These are phyloP conservation scores for Lagerstroemia speciosa DNA, from an alignment of 345 rosid species.

Conservation along the genomic window DNA sequence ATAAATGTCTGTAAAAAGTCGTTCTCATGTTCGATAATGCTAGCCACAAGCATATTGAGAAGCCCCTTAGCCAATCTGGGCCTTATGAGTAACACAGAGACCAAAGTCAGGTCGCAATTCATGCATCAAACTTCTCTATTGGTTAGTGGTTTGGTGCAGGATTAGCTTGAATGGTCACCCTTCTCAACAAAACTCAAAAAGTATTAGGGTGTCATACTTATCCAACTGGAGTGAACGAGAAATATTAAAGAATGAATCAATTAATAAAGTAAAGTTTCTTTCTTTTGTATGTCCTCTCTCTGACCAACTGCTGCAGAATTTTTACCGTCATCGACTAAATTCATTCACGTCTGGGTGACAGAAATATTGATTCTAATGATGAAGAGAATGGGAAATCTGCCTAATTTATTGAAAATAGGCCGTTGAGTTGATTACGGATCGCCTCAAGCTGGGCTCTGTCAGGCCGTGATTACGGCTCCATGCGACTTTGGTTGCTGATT, in stretches of 20 bases:
- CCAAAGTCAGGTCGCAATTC: conserved; percentile 1
- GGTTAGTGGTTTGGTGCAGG: conserved; percentile 3
- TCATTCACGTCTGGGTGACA: no score
- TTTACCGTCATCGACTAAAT: no score
- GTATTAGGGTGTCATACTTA: not conserved
- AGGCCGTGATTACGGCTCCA: no score
- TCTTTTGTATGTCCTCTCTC: not conserved
- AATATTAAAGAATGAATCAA: not conserved
- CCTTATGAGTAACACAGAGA: not conserved
- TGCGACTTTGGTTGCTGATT: no score
- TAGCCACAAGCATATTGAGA: not conserved
- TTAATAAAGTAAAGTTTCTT: not conserved
- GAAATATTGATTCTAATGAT: no score
- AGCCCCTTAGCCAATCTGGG: conserved; percentile 1
- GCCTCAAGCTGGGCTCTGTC: no score
- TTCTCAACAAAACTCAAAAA: conserved; percentile 3
- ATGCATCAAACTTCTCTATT: not conserved
- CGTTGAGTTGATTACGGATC: no score
- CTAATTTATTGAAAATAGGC: not conserved
- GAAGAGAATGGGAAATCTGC: no score
- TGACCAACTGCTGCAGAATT: not conserved
- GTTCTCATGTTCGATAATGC: no score
- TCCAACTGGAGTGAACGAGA: not conserved
- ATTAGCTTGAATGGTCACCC: not conserved
- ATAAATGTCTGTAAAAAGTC: no score